Percentiles rank a stretch among this genome's conserved stretches.
phyloP scores from a whole-genome alignment of 768 basidiomycete genomes.

The Tylopilus rubrobrunneus region DNA sequence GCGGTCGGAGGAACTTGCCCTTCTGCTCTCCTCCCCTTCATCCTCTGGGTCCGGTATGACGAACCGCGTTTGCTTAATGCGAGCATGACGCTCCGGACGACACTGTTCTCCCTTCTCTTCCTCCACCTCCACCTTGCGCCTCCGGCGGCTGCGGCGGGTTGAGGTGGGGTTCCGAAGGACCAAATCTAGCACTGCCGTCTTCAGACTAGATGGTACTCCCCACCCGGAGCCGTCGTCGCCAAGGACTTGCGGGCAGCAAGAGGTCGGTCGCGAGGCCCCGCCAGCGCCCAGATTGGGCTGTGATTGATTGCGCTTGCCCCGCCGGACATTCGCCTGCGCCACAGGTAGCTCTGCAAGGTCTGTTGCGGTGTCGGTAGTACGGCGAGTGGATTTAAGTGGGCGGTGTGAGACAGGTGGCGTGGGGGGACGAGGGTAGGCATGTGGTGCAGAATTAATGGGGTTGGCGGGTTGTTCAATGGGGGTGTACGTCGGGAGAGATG shows the following conservation, averaged over 20 bases:
- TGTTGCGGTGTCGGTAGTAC: background rate
- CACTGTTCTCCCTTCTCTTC: background rate
- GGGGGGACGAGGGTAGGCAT: conserved; percentile 3
- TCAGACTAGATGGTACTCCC: background rate
- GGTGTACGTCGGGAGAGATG: background rate
- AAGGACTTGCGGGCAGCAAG: background rate
- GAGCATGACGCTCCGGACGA: background rate
- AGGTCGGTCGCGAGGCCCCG: background rate
- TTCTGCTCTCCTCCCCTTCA: background rate
- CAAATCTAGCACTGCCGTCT: background rate
- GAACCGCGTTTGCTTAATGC: conserved; percentile 15
- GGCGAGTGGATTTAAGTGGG: background rate
- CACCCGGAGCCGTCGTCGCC: background rate
- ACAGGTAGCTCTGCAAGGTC: background rate
- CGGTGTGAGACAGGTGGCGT: conserved; percentile 4
- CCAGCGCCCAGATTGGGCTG: background rate
- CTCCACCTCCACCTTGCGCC: background rate
- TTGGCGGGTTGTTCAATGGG: background rate
- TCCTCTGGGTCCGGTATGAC: conserved; percentile 3
- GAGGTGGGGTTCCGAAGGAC: background rate
- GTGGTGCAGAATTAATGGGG: background rate
- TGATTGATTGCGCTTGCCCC: background rate
- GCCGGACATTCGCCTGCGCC: conserved; percentile 7
- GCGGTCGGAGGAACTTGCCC: background rate
- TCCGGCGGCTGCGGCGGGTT: background rate